Evolutionary conservation across 176 grass and related monocot genomes (phyloP).

Genomic region (Typha latifolia): DNA sequence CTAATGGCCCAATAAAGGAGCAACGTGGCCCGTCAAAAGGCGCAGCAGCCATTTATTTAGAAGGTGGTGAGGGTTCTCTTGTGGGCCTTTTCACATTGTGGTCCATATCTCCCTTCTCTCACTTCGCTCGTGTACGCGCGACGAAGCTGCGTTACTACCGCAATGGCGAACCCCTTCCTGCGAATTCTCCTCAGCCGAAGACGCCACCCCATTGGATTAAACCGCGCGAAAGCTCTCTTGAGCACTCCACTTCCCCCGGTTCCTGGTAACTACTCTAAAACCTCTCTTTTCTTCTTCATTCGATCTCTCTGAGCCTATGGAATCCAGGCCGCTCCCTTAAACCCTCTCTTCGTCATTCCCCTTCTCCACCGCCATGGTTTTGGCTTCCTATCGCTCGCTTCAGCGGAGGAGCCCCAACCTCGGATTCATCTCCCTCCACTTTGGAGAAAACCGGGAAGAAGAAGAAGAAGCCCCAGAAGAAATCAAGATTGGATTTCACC

Average conservation of each 20-base stretch:
- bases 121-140: not conserved
- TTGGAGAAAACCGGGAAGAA: constrained; percentile 27
- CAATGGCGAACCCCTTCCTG: not conserved
- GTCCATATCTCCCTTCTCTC: not conserved
- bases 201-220: not conserved
- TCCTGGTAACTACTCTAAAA: not conserved
- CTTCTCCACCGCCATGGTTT: not conserved
- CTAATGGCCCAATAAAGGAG: too few species aligned
- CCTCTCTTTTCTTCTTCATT: not conserved
- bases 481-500: constrained; percentile 73
- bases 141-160: not conserved
- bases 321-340: not conserved
- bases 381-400: not conserved
- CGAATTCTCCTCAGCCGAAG: not conserved
- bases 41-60: too few species aligned
- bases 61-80: not conserved
- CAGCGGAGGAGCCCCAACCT: constrained; percentile 10
- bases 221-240: not conserved
- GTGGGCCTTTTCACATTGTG: not conserved
- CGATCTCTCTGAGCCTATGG: too few species aligned
- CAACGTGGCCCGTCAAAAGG: too few species aligned
- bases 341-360: constrained; percentile 12
- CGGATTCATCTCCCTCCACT: not conserved
- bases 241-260: not conserved
- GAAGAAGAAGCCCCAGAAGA: constrained; percentile 52